Base-by-base conservation (phyloP, 225 moss, liverwort and hornwort species). In the Pseudoscleropodium purum region DNA sequence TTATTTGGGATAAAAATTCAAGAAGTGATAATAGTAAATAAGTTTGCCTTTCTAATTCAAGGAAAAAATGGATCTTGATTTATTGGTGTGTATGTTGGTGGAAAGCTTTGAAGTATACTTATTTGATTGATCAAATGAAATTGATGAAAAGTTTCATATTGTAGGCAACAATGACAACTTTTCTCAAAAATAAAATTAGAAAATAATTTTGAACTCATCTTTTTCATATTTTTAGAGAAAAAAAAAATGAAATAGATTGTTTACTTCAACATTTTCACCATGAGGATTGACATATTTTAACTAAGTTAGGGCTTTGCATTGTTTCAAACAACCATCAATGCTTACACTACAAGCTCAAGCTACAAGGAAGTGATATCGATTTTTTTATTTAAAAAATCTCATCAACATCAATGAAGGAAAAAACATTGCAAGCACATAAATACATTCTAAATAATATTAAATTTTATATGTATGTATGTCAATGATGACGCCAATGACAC, bases 311-410 rank as follows among this genome's bases (percentile, higher is more conserved):
- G 13, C 23, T 68, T 23, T 0, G 4, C 0, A 0, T 21, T 37
- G 13, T 4, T 37, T 6, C 0, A 0, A 2, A n/a, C 7, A 68
- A 68, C 1, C 0, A 1, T 21, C 1, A 1, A 68, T 68, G 37
- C 12, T 6, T 37, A 4, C 37, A 1, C 47, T 47, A 10, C 47
- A 47, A 47, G 9, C 47, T 47, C 47, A 47, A 47, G 47, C 6
- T 68, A 1, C 12, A 68, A 68, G 1, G 12, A 21, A 68, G 21
- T 6, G 4, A 21, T 13, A n/a, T 23, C 11, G 11, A 21, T 11
- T 37, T 36, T 36, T 36, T 36, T 36, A 19, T 67, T 66, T 14
- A 0, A 31, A 18, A 36, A 36, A 36, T n/a, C n/a, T n/a, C n/a
- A n/a, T n/a, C n/a, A n/a, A n/a, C n/a, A 34, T 36, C 10, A 1